phyloP scores from a whole-genome alignment of 192 early-diverging fungal genomes.

The Backusella tarrabulga region DNA sequence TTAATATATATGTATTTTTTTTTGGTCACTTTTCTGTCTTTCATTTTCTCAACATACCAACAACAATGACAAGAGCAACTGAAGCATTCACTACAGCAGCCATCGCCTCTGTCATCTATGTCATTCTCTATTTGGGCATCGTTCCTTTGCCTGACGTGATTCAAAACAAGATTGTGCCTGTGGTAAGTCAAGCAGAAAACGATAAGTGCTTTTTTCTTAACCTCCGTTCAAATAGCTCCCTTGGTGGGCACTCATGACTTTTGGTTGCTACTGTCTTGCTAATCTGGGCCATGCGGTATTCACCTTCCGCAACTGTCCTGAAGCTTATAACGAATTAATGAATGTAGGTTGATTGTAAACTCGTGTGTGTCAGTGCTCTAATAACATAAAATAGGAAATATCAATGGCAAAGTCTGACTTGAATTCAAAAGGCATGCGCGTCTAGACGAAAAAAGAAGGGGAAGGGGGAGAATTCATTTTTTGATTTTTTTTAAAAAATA shows the following conservation, averaged over 20 bases:
- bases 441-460: constrained; percentile 21
- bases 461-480: not conserved
- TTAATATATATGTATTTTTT: no score
- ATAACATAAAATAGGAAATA: constrained; percentile 67
- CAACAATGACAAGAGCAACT: constrained; percentile 49
- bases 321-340: constrained; percentile 82
- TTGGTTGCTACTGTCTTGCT: constrained; percentile 88
- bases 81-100: constrained; percentile 45
- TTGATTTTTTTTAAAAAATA: not conserved
- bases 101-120: constrained; percentile 42
- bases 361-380: no score
- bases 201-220: no score
- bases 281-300: constrained; percentile 85
- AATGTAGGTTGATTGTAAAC: constrained; percentile 43
- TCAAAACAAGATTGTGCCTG: constrained; percentile 51
- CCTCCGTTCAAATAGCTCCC: constrained; percentile 56
- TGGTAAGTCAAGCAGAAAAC: constrained; percentile 35
- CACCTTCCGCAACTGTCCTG: constrained; percentile 91
- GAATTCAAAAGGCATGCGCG: constrained; percentile 64
- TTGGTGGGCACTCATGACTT: constrained; percentile 74
- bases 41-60: not conserved
- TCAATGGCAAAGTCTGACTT: constrained; percentile 79
- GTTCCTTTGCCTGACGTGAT: constrained; percentile 47
- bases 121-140: constrained; percentile 41
- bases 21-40: no score